Evolutionary conservation across 257 asterid genomes (phyloP), one percentile per base, ranked within the genome.

Genomic region (Nemophila menziesii): DNA sequence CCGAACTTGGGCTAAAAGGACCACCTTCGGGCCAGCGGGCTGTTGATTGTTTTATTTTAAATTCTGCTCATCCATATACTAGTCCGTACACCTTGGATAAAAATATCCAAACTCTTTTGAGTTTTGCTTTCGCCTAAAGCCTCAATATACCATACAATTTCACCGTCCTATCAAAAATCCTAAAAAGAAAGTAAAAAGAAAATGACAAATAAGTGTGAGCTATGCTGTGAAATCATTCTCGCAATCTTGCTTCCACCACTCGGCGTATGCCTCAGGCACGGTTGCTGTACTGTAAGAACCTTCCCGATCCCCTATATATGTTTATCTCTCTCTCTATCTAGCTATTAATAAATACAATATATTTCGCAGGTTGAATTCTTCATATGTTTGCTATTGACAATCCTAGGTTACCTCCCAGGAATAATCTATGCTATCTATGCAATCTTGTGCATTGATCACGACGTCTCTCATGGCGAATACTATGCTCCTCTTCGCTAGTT

Each of bases 401-500:
- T 49, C n/a, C 41, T 49, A 22, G 55, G 55, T 16, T 49, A 49
- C 46, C 6, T 49, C 24, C 55, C 55, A 11, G 55, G 55, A 22
- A 37, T 49, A 9, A 49, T 49, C 36, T 49, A 49, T 16, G 55
- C 55, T 19, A 33, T 49, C 36, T 49, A 49, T 12, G 45, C 55
- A 3, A 49, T 49, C 46, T 22, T 49, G 33, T 49, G 20, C 37
- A 19, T 37, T 11, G 46, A 49, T 37, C 36, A 7, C 9, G 36
- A 29, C 12, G 36, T 29, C 36, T 3, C 66, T 20, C 55, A 55
- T 17, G 65, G 54, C 18, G 62, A 64, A 2, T 40, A 64, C 53
- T 47, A 64, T 33, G 27, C 47, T 5, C 45, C 65, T 20, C 71
- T 64, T 44, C 51, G 54, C 33, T 64, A 58, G 65, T 49, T 8